These are phyloP conservation scores for Cladosporium halotolerans DNA, from an alignment of 2,329 filamentous ascomycete species.

Conservation along the genomic window DNA sequence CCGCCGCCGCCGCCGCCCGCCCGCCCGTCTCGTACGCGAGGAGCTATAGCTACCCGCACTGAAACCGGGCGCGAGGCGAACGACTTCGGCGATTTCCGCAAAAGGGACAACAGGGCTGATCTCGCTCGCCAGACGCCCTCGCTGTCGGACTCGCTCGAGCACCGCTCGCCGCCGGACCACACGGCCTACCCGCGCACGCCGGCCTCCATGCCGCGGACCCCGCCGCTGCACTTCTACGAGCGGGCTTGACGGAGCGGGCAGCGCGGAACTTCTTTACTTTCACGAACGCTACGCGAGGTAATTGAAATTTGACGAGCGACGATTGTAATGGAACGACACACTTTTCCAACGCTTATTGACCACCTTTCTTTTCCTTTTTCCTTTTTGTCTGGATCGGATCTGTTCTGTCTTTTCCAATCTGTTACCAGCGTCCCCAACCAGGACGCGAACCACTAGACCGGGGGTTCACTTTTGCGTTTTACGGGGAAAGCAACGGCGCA, in stretches of 20 bases:
- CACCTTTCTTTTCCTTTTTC: not conserved
- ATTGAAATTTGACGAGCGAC: not conserved
- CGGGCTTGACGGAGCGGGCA: not conserved
- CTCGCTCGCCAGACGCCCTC: constrained; percentile 59
- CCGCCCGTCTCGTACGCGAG: constrained; percentile 16
- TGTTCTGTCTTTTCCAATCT: not conserved
- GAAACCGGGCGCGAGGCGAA: not conserved
- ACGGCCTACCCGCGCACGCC: constrained; percentile 51
- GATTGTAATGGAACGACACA: not conserved
- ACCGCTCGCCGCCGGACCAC: constrained; percentile 37
- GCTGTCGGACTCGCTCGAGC: constrained; percentile 58
- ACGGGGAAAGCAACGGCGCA: too few species aligned
- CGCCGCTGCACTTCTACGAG: constrained; percentile 39
- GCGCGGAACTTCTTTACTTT: not conserved
- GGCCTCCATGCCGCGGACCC: constrained; percentile 66
- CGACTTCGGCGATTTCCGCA: not conserved
- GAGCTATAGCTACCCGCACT: constrained; percentile 17
- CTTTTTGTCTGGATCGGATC: not conserved
- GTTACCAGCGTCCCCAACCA: not conserved
- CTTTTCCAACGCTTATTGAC: not conserved
- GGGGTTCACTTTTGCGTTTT: not conserved
- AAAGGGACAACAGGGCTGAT: not conserved
- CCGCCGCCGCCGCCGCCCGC: constrained; percentile 38
- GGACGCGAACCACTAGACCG: not conserved
- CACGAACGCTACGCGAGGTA: too few species aligned